Percentiles rank a stretch among this genome's conserved stretches.
These are phyloP conservation scores for Zygotorulaspora florentina DNA, from an alignment of 805 yeast species.

Conservation along the genomic window DNA sequence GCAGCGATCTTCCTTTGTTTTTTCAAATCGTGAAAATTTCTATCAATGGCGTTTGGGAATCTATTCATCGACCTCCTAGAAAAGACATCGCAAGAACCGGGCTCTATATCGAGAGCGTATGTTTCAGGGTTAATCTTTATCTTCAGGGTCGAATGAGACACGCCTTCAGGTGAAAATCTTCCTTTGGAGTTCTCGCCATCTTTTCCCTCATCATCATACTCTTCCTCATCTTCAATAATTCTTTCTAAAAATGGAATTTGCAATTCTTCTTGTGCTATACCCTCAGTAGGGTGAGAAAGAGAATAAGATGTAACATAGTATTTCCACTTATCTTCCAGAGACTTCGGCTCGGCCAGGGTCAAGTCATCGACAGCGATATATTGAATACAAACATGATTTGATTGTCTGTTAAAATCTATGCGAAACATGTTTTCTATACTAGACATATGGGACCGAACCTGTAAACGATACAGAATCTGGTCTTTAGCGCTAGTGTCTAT, in stretches of 20 bases:
- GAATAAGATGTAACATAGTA: constrained; percentile 90
- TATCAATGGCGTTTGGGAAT: constrained; percentile 26
- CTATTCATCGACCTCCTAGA: constrained; percentile 54
- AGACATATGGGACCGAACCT: constrained; percentile 75
- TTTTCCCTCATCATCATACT: constrained; percentile 36
- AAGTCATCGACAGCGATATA: constrained; percentile 85
- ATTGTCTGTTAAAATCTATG: constrained; percentile 59
- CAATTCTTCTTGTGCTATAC: constrained; percentile 73
- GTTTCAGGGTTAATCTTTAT: constrained; percentile 76
- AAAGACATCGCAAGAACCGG: constrained; percentile 73
- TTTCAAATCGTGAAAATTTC: constrained; percentile 30
- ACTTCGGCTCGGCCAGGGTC: constrained; percentile 66
- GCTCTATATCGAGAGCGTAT: constrained; percentile 76
- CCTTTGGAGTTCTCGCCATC: constrained; percentile 12
- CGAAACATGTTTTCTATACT: constrained; percentile 91
- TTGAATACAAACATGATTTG: constrained; percentile 59
- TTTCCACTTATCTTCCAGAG: constrained; percentile 81
- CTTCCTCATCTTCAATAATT: constrained; percentile 52
- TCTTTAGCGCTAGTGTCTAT: constrained; percentile 69
- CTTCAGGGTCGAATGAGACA: constrained; percentile 62
- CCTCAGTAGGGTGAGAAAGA: constrained; percentile 97
- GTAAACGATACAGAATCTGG: constrained; percentile 87
- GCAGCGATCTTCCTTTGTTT: constrained; percentile 34
- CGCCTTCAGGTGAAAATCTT: constrained; percentile 46
- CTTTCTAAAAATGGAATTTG: constrained; percentile 73